Base-by-base conservation (phyloP, 2,329 filamentous ascomycete species). In the Fusarium mangiferae region DNA sequence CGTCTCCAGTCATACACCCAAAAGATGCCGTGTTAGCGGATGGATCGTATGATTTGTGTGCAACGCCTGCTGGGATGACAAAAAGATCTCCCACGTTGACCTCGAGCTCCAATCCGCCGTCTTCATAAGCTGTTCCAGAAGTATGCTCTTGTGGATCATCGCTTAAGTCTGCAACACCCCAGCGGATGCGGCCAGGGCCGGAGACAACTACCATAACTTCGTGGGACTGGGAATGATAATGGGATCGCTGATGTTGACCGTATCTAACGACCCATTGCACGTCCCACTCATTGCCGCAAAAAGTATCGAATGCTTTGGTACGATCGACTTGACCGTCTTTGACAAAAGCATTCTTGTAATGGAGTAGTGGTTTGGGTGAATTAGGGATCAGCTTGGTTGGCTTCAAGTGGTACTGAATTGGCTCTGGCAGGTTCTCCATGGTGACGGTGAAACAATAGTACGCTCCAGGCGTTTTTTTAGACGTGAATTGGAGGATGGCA, bases 81-180 rank as follows among this genome's bases (percentile, higher is more conserved):
- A 68, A 68, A 2, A 68, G 42, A 26, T 69, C 66, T 14, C 66
- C 66, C 13, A 68, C 42, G 8, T 68, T 61, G 6, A 68, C 66
- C 4, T 68, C 64, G 1, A 68, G 26, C 6, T 68, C 66, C 4
- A 68, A 5, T 9, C 64, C 66, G 1, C 64, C 66, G 1, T 68
- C 48, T 39, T 68, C 66, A 5, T 63, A 49, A 4, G 54, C 64
- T 15, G 36, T 26, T 7, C 66, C 66, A 7, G 42, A 68, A 14
- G 66, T 68, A 14, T 68, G 64, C 13, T 68, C 56, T 20, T 63
- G 30, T 35, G 46, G 46, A 3, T 69, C 45, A 4, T 68, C 64
- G 3, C 64, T 63, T 5, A 68, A 14, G 15, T 68, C 66, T 63
- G 64, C 66, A 7, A 51, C 64, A 3, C 66, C 66, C 66, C 66